Evolutionary conservation across 2,329 filamentous ascomycete genomes (phyloP), one percentile per base, ranked within the genome.

Genomic region (Lecanicillium sp.): DNA sequence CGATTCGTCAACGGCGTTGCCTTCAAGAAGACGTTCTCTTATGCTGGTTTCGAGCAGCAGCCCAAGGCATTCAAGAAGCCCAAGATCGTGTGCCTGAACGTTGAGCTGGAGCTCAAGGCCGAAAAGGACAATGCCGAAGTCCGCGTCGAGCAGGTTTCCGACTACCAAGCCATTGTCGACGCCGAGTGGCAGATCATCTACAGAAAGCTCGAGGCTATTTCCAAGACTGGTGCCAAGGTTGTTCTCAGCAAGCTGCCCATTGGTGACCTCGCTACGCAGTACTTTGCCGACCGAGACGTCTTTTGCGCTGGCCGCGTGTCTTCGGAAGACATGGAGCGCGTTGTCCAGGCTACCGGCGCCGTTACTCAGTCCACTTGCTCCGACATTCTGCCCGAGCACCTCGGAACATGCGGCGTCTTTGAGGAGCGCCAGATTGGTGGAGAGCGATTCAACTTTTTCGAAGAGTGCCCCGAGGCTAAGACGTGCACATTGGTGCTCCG

Each of bases 101-200:
- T 98, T 52, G 92, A 98, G 68, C 75, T 98, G 45, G 92, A 98
- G 69, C 74, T 98, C 52, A 98, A 98, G 79, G 90, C 87, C 46
- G 92, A 98, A 65, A 98, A 96, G 74, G 92, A 98, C 69, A 98
- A 98, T 56, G 92, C 92, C 43, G 92, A 98, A 70, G 88, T 98
- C 47, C 83, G 92, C 43, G 89, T 98, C 42, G 92, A 97, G 67
- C 89, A 97, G 65, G 92, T 98, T 37, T 94, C 90, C 15, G 92
- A 98, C 68, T 98, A 98, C 71, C 92, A 98, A 69, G 92, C 92
- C 46, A 96, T 98, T 52, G 92, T 98, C 59, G 92, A 98, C 58
- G 92, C 92, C 20, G 92, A 98, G 66, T 98, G 92, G 92, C 88
- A 96, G 66, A 98, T 98, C 59, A 98, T 98, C 64, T 97, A 84